Evolutionary conservation across 257 asterid genomes (phyloP).

Genomic region (Vinca minor): DNA sequence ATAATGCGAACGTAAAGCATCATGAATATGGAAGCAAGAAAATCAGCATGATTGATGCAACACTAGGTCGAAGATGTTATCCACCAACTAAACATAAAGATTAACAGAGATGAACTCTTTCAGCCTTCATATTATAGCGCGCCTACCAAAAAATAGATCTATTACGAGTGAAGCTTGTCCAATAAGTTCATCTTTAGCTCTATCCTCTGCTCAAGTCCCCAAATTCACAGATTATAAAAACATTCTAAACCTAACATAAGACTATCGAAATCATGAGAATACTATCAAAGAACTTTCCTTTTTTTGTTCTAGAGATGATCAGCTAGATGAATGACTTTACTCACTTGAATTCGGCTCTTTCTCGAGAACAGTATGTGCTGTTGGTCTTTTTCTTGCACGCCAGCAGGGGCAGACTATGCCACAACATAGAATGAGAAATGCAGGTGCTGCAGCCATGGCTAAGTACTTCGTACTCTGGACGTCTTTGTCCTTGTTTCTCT

Average conservation of each 20-base stretch:
- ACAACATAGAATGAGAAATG: constrained; percentile 60
- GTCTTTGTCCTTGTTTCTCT: constrained; percentile 27
- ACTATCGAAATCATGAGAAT: background rate
- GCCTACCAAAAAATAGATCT: background rate
- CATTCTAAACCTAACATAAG: background rate
- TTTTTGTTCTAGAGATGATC: background rate
- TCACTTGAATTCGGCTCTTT: constrained; percentile 74
- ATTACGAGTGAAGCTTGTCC: background rate
- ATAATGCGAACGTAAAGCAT: constrained; percentile 13
- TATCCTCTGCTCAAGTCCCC: background rate
- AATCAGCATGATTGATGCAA: background rate
- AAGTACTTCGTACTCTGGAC: constrained; percentile 36
- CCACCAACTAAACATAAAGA: background rate
- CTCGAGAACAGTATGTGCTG: constrained; percentile 42
- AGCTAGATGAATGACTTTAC: constrained; percentile 23
- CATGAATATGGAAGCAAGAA: constrained; percentile 5
- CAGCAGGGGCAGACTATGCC: constrained; percentile 75
- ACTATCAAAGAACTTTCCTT: background rate
- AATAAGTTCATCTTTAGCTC: background rate
- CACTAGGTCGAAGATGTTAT: background rate
- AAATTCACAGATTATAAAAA: background rate
- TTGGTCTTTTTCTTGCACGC: constrained; percentile 41
- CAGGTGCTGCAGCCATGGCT: constrained; percentile 60
- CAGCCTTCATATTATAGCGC: background rate
- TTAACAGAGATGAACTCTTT: background rate